A percentile compares a stretch with the other conserved stretches of the same genome.
Evolutionary conservation across 2,329 filamentous ascomycete species (phyloP).

Genomic region (Penicillium thymicola): DNA sequence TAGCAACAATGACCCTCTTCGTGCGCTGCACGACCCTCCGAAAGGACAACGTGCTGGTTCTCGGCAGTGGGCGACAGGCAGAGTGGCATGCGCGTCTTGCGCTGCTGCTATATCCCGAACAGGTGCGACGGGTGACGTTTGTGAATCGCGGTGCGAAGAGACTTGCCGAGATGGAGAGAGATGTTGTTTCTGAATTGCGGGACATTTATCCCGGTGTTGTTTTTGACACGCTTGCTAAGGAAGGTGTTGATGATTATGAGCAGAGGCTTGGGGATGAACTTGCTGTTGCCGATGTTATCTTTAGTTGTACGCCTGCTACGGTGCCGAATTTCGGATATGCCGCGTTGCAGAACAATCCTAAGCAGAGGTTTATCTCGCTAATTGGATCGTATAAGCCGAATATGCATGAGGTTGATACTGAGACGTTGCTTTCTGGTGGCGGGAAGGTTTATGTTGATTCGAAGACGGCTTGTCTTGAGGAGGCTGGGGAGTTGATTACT

Average conservation of each 20-base stretch:
- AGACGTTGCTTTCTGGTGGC: slow-evolving; percentile 52
- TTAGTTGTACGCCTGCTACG: slow-evolving; percentile 49
- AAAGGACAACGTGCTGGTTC: slow-evolving; percentile 43
- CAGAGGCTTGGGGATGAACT: slow-evolving; percentile 29
- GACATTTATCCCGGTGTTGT: slow-evolving; percentile 36
- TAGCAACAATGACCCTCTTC: slow-evolving; percentile 67
- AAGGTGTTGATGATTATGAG: slow-evolving; percentile 56
- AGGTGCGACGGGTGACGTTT: slow-evolving; percentile 65
- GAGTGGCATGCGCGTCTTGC: slow-evolving; percentile 51
- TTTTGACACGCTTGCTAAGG: slow-evolving; percentile 50
- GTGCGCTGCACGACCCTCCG: slow-evolving; percentile 38
- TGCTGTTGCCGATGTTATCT: slow-evolving; percentile 43
- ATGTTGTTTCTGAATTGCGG: slow-evolving; percentile 33
- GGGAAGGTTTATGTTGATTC: slow-evolving; percentile 67
- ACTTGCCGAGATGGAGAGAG: slow-evolving; percentile 46
- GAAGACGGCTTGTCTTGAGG: slow-evolving; percentile 44
- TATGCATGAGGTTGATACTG: slow-evolving; percentile 51
- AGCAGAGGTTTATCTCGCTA: slow-evolving; percentile 47
- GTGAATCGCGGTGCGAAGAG: slow-evolving; percentile 67
- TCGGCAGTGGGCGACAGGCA: slow-evolving; percentile 50
- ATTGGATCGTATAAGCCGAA: slow-evolving; percentile 56
- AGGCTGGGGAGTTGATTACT: slow-evolving; percentile 47
- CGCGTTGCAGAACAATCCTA: slow-evolving; percentile 36
- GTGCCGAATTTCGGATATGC: slow-evolving; percentile 43
- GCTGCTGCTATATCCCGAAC: slow-evolving; percentile 45